phyloP scores from a whole-genome alignment of 352 stramenopile species.

The Pseudoperonospora humuli region DNA sequence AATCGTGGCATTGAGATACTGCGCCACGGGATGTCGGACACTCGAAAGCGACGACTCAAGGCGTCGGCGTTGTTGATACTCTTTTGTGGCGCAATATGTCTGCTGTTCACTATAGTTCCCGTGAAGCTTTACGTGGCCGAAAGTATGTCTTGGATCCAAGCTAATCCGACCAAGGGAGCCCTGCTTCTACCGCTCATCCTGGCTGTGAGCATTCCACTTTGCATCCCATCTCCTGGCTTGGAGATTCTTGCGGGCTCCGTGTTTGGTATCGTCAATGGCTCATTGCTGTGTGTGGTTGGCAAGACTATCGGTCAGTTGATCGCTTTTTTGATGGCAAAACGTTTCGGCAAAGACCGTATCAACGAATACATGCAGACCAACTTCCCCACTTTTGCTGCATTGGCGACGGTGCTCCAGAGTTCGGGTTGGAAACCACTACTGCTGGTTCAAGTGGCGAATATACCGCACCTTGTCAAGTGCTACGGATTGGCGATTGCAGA shows the following conservation, averaged over 20 bases:
- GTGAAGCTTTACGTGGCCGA: constrained; percentile 24
- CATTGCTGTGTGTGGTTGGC: constrained; percentile 44
- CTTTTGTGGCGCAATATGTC: constrained; percentile 3
- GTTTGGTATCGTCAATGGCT: constrained; percentile 50
- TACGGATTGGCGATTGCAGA: constrained; percentile 68
- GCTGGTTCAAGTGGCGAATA: constrained; percentile 61
- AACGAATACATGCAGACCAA: too few relatives aligned
- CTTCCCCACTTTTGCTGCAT: constrained; percentile 36
- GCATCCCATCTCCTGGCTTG: too few relatives aligned
- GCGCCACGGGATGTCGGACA: too few relatives aligned
- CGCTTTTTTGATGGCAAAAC: constrained; percentile 58
- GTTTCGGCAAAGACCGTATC: constrained; percentile 41
- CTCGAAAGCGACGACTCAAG: too few relatives aligned
- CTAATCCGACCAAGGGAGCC: constrained; percentile 36
- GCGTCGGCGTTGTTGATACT: constrained; percentile 6
- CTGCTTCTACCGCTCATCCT: constrained; percentile 49
- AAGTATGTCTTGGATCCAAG: constrained; percentile 41
- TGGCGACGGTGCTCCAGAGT: constrained; percentile 46
- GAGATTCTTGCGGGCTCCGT: constrained; percentile 52
- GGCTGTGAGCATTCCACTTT: constrained; percentile 58
- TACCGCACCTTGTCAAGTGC: constrained; percentile 67
- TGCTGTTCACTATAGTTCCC: too few relatives aligned
- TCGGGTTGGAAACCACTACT: constrained; percentile 67
- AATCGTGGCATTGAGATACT: too few relatives aligned
- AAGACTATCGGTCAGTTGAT: constrained; percentile 59